Evolutionary conservation across 176 grass and related monocot species (phyloP).

Genomic region (Oryza punctata): DNA sequence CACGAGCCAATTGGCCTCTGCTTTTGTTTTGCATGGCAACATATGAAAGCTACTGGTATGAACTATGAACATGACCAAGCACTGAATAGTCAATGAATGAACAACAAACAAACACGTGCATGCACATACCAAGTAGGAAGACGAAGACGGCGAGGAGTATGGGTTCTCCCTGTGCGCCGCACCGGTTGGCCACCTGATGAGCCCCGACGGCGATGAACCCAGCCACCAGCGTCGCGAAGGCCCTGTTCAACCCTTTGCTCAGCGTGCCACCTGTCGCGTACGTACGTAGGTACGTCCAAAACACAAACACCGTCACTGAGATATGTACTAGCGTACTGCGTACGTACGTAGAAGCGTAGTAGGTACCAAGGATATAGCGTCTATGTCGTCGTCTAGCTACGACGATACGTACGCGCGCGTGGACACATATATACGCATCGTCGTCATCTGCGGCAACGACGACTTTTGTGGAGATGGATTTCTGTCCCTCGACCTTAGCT

Average conservation of each 20-base stretch:
- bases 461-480: background rate
- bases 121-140: conserved; percentile 62
- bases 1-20: too few species aligned
- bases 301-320: background rate
- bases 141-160: conserved; percentile 73
- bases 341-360: background rate
- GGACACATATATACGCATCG: background rate
- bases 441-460: background rate
- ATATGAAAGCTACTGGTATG: background rate
- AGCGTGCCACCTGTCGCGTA: conserved; percentile 67
- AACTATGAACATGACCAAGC: background rate
- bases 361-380: background rate
- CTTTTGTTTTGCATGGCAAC: background rate
- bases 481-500: too few species aligned
- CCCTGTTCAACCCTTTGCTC: conserved; percentile 70
- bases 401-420: background rate
- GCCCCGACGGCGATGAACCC: conserved; percentile 72
- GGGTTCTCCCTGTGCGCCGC: conserved; percentile 63
- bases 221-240: conserved; percentile 64
- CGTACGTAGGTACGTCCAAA: background rate
- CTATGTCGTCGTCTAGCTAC: background rate
- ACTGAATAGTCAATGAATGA: background rate
- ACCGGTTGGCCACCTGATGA: conserved; percentile 57
- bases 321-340: background rate
- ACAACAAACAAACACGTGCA: too few species aligned